Evolutionary conservation across 2,329 filamentous ascomycete species (phyloP).

Genomic region (Plenodomus tracheiphilus): DNA sequence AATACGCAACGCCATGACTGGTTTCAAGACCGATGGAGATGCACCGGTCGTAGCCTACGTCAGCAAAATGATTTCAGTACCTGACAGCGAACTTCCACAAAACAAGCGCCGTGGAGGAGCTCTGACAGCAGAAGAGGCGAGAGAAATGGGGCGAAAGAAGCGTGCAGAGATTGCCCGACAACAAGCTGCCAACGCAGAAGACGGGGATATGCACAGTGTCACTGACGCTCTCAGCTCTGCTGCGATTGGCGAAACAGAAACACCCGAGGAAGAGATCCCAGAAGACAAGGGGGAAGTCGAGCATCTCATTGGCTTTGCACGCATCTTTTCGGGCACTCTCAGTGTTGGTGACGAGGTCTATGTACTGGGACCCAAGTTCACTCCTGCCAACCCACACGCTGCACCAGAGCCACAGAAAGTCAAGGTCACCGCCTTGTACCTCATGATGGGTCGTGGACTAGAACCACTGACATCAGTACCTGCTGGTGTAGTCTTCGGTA

Average conservation of each 20-base stretch:
- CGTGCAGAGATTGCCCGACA: conserved; percentile 83
- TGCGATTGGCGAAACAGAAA: conserved; percentile 53
- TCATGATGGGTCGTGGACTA: conserved; percentile 91
- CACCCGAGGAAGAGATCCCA: conserved; percentile 30
- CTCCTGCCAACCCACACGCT: conserved; percentile 73
- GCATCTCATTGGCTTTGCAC: conserved; percentile 90
- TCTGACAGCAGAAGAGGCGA: conserved; percentile 85
- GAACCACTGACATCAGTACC: conserved; percentile 83
- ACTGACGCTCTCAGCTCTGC: conserved; percentile 64
- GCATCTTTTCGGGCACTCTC: conserved; percentile 88
- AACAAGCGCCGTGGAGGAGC: conserved; percentile 72
- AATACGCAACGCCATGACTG: conserved; percentile 78
- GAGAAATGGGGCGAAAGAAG: conserved; percentile 85
- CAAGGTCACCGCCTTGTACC: conserved; percentile 83
- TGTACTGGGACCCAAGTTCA: conserved; percentile 90
- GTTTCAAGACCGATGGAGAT: conserved; percentile 70
- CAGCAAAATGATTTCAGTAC: conserved; percentile 97
- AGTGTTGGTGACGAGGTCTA: conserved; percentile 90
- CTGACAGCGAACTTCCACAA: conserved; percentile 85
- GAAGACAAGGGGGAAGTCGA: conserved; percentile 73
- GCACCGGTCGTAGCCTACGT: conserved; percentile 91
- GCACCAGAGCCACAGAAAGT: conserved; percentile 78
- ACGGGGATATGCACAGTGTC: conserved; percentile 56
- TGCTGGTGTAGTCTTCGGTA: conserved; percentile 92
- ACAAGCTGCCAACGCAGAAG: conserved; percentile 57